Percentiles rank a stretch among this genome's conserved stretches.
These are phyloP conservation scores for Podospora pseudocomata DNA, from an alignment of 495 filamentous ascomycete species.

Conservation along the genomic window DNA sequence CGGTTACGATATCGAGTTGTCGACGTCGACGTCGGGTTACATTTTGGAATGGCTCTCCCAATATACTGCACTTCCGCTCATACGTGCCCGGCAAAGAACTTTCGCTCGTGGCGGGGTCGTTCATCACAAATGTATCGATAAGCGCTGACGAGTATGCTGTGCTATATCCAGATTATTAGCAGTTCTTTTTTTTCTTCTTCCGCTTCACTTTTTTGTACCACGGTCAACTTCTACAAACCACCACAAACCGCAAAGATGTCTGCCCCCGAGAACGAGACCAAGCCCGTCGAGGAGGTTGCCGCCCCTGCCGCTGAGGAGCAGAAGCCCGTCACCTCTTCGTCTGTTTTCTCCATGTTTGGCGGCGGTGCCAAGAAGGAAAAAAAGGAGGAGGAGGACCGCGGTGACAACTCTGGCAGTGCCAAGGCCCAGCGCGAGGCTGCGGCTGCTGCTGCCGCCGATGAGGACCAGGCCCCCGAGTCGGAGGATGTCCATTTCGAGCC, in stretches of 20 bases:
- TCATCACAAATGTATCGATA: not conserved
- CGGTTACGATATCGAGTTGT: not conserved
- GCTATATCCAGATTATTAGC: not conserved
- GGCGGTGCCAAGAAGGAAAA: constrained; percentile 86
- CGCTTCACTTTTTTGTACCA: not conserved
- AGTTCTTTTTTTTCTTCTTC: not conserved
- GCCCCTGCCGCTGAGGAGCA: constrained; percentile 18
- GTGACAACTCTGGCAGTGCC: constrained; percentile 79
- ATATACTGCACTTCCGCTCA: not conserved
- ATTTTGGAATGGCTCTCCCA: not conserved
- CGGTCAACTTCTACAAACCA: not conserved
- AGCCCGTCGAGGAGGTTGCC: constrained; percentile 34
- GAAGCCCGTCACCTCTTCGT: constrained; percentile 40
- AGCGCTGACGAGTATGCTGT: not conserved
- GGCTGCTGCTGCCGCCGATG: constrained; percentile 48
- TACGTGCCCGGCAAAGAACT: not conserved
- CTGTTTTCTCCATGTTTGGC: constrained; percentile 96
- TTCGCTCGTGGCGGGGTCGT: not conserved
- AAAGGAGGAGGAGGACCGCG: constrained; percentile 62
- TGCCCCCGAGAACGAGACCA: constrained; percentile 37
- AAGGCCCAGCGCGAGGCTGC: constrained; percentile 74
- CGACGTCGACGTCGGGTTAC: not conserved
- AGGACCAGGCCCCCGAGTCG: constrained; percentile 74
- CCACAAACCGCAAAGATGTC: constrained; percentile 35
- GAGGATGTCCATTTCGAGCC: constrained; percentile 96